A percentile compares a stretch with the other conserved stretches of the same genome.
phyloP scores from a whole-genome alignment of 495 filamentous ascomycete species.

The Lasiosphaeria ovina region DNA sequence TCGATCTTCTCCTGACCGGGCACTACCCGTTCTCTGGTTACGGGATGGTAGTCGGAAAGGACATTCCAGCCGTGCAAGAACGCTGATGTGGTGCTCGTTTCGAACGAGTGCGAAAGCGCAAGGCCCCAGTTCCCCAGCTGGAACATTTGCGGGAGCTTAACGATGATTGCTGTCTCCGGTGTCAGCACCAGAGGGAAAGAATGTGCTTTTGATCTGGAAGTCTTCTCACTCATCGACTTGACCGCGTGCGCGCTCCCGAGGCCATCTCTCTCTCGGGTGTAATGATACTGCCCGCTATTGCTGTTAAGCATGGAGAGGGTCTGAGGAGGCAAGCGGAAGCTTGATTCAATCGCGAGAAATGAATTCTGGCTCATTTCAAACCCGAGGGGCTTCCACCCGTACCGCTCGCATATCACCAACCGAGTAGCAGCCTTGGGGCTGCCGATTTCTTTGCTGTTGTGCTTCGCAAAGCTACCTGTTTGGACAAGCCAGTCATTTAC shows the following conservation, averaged over 20 bases:
- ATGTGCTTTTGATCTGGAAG: no score
- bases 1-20: neutral
- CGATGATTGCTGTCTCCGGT: no score
- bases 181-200: no score
- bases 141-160: constrained; percentile 1
- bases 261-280: neutral
- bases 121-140: constrained; percentile 1
- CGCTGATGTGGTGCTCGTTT: neutral
- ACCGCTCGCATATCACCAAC: neutral
- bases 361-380: neutral
- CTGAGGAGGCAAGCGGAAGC: neutral
- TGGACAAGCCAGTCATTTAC: no score
- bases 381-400: neutral
- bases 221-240: no score
- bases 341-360: neutral
- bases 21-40: neutral
- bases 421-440: neutral
- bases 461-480: no score
- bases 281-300: neutral
- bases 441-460: no score
- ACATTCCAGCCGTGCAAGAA: neutral
- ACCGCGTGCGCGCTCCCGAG: no score
- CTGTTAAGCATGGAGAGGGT: neutral
- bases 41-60: neutral
- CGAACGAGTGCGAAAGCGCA: neutral